These are phyloP conservation scores for Arthrobotrys conoides DNA, from an alignment of 2,329 filamentous ascomycete genomes.

Conservation along the genomic window DNA sequence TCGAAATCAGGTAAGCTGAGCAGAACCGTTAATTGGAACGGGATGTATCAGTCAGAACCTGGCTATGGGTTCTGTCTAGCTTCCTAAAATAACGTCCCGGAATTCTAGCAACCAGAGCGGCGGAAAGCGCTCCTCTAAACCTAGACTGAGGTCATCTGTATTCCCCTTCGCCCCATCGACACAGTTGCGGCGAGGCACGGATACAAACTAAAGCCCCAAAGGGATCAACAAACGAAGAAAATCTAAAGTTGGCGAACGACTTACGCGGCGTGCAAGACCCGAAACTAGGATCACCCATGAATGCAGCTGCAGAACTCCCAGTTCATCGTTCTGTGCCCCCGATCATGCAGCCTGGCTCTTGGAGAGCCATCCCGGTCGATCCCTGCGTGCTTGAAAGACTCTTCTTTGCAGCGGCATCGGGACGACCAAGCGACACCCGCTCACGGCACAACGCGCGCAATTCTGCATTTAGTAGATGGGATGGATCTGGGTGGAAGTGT, in stretches of 20 bases:
- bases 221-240: constrained; percentile 29
- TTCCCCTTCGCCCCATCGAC: constrained; percentile 26
- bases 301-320: constrained; percentile 41
- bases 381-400: constrained; percentile 35
- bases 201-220: constrained; percentile 29
- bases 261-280: constrained; percentile 13
- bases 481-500: neutral
- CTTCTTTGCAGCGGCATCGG: constrained; percentile 54
- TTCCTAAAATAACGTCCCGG: constrained; percentile 29
- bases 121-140: constrained; percentile 11
- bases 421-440: constrained; percentile 37
- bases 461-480: constrained; percentile 35
- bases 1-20: constrained; percentile 11
- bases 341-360: constrained; percentile 19
- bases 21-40: neutral
- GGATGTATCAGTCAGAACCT: constrained; percentile 5
- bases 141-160: constrained; percentile 32
- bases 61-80: neutral
- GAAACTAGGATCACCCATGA: constrained; percentile 54
- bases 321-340: constrained; percentile 21
- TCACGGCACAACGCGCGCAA: constrained; percentile 39
- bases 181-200: neutral
- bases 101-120: constrained; percentile 5
- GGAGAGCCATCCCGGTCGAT: constrained; percentile 36
- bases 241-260: constrained; percentile 30